Base-by-base conservation (phyloP, 805 yeast genomes). In the Metschnikowia corniflorae region DNA sequence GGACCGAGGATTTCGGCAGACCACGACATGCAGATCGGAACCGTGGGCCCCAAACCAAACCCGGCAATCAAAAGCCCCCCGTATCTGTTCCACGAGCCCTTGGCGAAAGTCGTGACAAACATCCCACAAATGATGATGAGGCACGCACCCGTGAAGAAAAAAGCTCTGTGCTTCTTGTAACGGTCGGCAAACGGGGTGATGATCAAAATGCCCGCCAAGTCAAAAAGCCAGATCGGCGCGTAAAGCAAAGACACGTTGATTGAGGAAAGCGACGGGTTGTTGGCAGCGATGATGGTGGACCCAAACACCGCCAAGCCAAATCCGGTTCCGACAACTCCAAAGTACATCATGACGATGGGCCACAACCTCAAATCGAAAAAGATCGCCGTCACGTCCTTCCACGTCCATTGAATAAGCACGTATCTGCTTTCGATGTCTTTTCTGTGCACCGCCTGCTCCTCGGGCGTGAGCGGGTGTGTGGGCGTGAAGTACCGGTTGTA, bases 251-350 rank as follows among this genome's bases (percentile, higher is more conserved):
- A 82, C 17, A 87, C 77, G 40, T 79, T 66, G 48, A 87, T 82
- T 2, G 86, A 77, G 2, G 78, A 60, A 45, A 83, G 65, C 6
- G 54, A 47, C 2, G 91, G 81, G 54, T 84, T 78, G 45, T 81
- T 78, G 4, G 75, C 73, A 33, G 70, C 60, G 50, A 86, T 81
- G 47, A 86, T 75, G 7, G 91, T 79, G 3, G 95, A 80, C 5
- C 89, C 95, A 60, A 82, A 86, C 15, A 82, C 91, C 21, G 88
- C 88, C 32, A 86, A 65, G 21, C 95, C 96, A 52, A 73, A 80
- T 1, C 96, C 96, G n/a, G 86, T 78, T 31, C 95, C 96, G 17
- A 86, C 95, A 15, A 84, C 95, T 14, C 95, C 96, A 56, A 86
- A 87, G 61, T 86, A 86, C 95, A 86, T 86, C 62, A 86, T 68